A percentile compares a stretch with the other conserved stretches of the same genome.
Evolutionary conservation across 2,329 filamentous ascomycete genomes (phyloP).

Genomic region (Herpotrichia juniperi): DNA sequence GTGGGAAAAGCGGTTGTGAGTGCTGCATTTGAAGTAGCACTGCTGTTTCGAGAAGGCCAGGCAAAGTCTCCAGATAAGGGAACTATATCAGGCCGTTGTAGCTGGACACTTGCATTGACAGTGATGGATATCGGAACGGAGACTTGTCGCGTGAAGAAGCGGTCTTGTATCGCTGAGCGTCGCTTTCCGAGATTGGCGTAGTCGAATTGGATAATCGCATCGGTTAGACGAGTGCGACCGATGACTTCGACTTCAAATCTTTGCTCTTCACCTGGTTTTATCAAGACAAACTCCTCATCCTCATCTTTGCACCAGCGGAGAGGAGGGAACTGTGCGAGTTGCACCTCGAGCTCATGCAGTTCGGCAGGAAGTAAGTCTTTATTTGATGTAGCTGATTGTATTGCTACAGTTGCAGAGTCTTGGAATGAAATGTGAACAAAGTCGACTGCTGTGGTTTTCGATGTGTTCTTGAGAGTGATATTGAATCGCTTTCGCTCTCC

Average conservation of each 20-base stretch:
- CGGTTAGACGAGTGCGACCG: conserved; percentile 83
- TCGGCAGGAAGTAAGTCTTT: conserved; percentile 80
- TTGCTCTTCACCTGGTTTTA: conserved; percentile 69
- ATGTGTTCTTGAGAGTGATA: conserved; percentile 80
- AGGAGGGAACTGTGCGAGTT: conserved; percentile 74
- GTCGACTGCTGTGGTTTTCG: conserved; percentile 72
- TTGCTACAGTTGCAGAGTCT: conserved; percentile 80
- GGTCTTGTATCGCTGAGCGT: conserved; percentile 69
- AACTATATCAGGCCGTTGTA: conserved; percentile 79
- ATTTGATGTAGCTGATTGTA: conserved; percentile 76
- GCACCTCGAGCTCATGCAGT: conserved; percentile 83
- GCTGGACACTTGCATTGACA: conserved; percentile 88
- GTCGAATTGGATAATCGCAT: conserved; percentile 80
- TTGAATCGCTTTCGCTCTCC: conserved; percentile 81
- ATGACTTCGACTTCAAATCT: conserved; percentile 84
- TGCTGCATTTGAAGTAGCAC: too few relatives aligned
- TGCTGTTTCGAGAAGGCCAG: too few relatives aligned
- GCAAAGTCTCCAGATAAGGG: conserved; percentile 74
- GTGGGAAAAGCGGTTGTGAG: conserved; percentile 5
- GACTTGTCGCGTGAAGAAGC: conserved; percentile 85
- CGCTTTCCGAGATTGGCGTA: conserved; percentile 81
- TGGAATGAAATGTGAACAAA: conserved; percentile 88
- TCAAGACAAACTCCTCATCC: conserved; percentile 57
- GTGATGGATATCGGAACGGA: conserved; percentile 83
- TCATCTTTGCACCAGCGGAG: conserved; percentile 57